Evolutionary conservation across 495 filamentous ascomycete species (phyloP).

Genomic region (Paragyromitra xinjiangensis): DNA sequence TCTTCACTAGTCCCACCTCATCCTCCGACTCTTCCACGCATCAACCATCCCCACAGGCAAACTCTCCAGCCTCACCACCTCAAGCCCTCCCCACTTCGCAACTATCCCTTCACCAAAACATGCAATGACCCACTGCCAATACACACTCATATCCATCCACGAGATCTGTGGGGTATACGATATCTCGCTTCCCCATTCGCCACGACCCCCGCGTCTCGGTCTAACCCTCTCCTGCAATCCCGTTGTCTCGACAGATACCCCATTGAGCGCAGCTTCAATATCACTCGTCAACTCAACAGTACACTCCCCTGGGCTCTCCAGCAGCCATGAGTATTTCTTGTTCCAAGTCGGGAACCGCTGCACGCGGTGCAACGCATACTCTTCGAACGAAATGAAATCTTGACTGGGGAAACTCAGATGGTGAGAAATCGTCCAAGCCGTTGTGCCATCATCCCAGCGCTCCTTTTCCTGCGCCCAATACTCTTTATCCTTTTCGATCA

Average conservation of each 20-base stretch:
- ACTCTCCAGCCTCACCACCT: slow-evolving; percentile 68
- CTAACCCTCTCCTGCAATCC: background rate
- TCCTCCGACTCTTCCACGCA: slow-evolving; percentile 67
- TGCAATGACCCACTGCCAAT: slow-evolving; percentile 71
- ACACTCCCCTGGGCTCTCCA: slow-evolving; percentile 11
- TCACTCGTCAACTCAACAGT: background rate
- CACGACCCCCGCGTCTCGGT: background rate
- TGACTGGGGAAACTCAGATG: background rate
- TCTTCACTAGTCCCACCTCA: slow-evolving; percentile 65
- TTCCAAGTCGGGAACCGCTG: background rate
- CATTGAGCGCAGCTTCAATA: slow-evolving; percentile 29
- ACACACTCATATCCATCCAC: slow-evolving; percentile 57
- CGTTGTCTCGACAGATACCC: slow-evolving; percentile 7
- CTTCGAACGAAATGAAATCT: slow-evolving; percentile 24
- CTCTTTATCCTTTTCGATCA: slow-evolving; percentile 16
- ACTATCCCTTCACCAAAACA: slow-evolving; percentile 69
- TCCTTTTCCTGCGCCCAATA: background rate
- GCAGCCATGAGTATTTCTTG: background rate
- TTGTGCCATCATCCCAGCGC: slow-evolving; percentile 17
- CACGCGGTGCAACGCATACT: slow-evolving; percentile 9
- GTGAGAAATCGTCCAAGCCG: background rate
- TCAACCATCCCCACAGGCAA: slow-evolving; percentile 72
- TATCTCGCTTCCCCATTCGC: background rate
- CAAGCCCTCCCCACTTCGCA: slow-evolving; percentile 68
- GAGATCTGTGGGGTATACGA: no score